Conservation (phyloP, 305 asterid species). For the Euphrasia arctica region DNA sequence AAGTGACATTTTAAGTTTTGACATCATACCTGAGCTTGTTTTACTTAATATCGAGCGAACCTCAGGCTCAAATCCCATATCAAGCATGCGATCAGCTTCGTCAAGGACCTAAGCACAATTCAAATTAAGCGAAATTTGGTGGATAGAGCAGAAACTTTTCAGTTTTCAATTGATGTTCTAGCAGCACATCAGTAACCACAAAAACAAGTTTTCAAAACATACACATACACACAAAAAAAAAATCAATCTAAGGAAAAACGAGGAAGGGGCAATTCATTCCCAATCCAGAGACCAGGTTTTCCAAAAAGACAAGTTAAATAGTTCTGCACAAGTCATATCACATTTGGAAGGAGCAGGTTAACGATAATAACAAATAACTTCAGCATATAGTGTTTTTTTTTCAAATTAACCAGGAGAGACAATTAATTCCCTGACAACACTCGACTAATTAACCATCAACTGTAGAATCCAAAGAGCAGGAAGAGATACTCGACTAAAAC, state of each 20-base stretch:
- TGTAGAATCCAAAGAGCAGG: not conserved
- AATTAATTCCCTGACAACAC: too few relatives aligned
- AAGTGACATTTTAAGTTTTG: slow-evolving; percentile 16
- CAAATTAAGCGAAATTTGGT: slow-evolving; percentile 21
- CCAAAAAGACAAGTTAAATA: not conserved
- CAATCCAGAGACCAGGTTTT: slow-evolving; percentile 1
- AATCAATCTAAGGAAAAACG: not conserved
- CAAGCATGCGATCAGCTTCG: slow-evolving; percentile 99
- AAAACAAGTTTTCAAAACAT: not conserved
- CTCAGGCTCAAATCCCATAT: slow-evolving; percentile 99
- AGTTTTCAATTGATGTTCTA: not conserved
- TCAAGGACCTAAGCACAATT: slow-evolving; percentile 66
- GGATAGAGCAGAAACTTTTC: slow-evolving; percentile 2
- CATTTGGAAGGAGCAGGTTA: not conserved
- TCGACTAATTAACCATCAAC: slow-evolving; percentile 8
- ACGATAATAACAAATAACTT: not conserved
- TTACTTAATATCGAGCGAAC: slow-evolving; percentile 90
- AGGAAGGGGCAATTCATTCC: not conserved
- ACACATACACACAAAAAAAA: not conserved
- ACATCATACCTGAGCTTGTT: slow-evolving; percentile 73
- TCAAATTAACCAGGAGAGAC: not conserved
- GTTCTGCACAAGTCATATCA: slow-evolving; percentile 7
- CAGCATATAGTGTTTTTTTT: not conserved
- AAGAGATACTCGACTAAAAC: slow-evolving; percentile 12
- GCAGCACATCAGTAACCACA: slow-evolving; percentile 7